Conservation (phyloP, 148 eudicot species). For the Cornus kousa region DNA sequence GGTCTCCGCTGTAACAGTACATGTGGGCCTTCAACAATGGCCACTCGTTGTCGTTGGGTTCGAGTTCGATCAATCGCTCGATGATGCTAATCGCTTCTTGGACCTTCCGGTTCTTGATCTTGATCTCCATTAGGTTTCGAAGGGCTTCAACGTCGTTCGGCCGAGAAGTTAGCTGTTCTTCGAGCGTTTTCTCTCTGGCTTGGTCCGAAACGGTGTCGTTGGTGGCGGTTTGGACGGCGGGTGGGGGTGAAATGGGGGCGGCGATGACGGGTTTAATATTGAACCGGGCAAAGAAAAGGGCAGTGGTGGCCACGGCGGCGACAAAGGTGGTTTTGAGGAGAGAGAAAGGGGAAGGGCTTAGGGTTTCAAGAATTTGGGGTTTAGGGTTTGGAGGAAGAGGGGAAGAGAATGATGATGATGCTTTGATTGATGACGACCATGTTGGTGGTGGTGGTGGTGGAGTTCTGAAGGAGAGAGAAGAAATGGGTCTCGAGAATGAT, state of each 20-base stretch:
- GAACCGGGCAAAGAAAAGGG: constrained; percentile 45
- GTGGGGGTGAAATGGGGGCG: constrained; percentile 19
- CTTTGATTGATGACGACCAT: constrained; percentile 6
- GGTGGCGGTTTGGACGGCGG: constrained; percentile 7
- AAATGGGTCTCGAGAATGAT: constrained; percentile 28
- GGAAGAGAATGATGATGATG: constrained; percentile 6
- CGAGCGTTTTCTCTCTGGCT: constrained; percentile 39
- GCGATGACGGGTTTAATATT: constrained; percentile 34
- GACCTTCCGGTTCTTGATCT: constrained; percentile 50
- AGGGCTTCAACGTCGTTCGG: constrained; percentile 42
- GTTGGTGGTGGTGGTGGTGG: constrained; percentile 2
- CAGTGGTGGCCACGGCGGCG: constrained; percentile 49
- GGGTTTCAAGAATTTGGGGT: constrained; percentile 1
- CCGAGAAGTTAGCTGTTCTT: constrained; percentile 28
- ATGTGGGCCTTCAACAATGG: constrained; percentile 57
- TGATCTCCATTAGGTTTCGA: constrained; percentile 52
- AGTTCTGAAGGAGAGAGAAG: constrained; percentile 37
- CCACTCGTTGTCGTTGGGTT: constrained; percentile 71
- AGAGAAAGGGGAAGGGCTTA: constrained; percentile 21
- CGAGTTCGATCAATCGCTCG: constrained; percentile 49
- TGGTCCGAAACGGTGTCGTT: constrained; percentile 22
- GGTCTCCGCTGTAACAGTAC: constrained; percentile 49
- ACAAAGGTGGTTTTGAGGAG: constrained; percentile 47
- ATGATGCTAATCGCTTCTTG: constrained; percentile 49
- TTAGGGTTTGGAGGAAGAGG: constrained; percentile 4